Evolutionary conservation across 768 basidiomycete species (phyloP).

Genomic region (Calocera viscosa): DNA sequence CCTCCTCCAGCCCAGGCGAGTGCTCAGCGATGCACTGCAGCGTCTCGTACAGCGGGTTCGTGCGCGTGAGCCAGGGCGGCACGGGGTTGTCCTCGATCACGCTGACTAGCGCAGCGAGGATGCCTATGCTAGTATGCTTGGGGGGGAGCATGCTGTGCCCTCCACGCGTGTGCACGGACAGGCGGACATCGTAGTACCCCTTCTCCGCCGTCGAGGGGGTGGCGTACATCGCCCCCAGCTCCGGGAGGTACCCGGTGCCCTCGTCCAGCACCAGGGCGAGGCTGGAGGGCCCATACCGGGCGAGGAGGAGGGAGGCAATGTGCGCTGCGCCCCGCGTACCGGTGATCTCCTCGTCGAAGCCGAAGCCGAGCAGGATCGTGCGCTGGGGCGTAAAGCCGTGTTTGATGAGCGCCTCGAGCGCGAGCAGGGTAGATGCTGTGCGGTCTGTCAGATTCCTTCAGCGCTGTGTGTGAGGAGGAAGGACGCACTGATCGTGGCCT

Average conservation of each 20-base stretch:
- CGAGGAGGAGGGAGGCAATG: slow-evolving; percentile 35
- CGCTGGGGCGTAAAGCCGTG: slow-evolving; percentile 52
- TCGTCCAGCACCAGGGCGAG: slow-evolving; percentile 80
- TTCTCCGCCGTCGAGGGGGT: slow-evolving; percentile 59
- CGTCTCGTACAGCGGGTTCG: slow-evolving; percentile 45
- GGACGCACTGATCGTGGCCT: slow-evolving; percentile 24
- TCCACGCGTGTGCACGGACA: slow-evolving; percentile 55
- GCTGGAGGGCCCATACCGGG: slow-evolving; percentile 54
- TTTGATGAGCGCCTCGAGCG: slow-evolving; percentile 53
- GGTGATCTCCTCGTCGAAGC: slow-evolving; percentile 65
- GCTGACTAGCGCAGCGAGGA: slow-evolving; percentile 24
- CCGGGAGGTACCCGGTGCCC: slow-evolving; percentile 42
- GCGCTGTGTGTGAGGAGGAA: neutral
- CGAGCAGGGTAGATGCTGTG: slow-evolving; percentile 11
- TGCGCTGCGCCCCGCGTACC: slow-evolving; percentile 36
- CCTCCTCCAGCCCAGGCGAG: slow-evolving; percentile 40
- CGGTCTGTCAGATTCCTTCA: neutral
- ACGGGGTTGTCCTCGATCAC: slow-evolving; percentile 10
- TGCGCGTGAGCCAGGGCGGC: slow-evolving; percentile 46
- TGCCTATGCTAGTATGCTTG: slow-evolving; percentile 44
- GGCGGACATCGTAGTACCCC: slow-evolving; percentile 49
- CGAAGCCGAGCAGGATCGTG: slow-evolving; percentile 43
- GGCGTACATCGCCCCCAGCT: slow-evolving; percentile 45
- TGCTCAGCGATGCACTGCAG: slow-evolving; percentile 57
- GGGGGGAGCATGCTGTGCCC: slow-evolving; percentile 83